phyloP scores from a whole-genome alignment of 2,329 filamentous ascomycete species.

The Xylaria sp. region DNA sequence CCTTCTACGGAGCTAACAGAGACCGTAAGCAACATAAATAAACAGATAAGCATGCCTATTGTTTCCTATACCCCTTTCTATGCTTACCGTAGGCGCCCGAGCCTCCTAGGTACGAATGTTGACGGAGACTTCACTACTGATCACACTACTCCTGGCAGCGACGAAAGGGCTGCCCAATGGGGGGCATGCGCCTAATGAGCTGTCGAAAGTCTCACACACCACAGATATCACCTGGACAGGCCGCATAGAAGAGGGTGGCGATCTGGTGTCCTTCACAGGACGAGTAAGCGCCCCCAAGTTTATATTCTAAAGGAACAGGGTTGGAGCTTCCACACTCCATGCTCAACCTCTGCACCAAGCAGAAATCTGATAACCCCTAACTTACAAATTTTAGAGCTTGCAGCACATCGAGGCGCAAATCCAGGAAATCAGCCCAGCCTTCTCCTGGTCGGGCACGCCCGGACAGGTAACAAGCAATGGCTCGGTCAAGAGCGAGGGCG shows the following conservation, averaged over 20 bases:
- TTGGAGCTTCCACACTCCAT: neutral
- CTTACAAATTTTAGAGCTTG: neutral
- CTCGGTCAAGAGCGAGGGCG: neutral
- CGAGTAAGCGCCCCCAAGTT: conserved; percentile 5
- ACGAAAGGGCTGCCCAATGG: neutral
- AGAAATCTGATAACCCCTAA: conserved; percentile 4
- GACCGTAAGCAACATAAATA: neutral
- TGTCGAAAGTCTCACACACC: neutral
- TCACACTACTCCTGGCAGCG: neutral
- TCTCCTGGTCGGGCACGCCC: conserved; percentile 25
- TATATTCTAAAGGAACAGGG: neutral
- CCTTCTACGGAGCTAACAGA: neutral
- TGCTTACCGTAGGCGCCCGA: neutral
- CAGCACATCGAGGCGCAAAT: conserved; percentile 35
- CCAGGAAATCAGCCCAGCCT: conserved; percentile 19
- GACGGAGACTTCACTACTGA: neutral
- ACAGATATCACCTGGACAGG: conserved; percentile 34
- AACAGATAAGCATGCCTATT: neutral
- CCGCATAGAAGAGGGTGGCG: conserved; percentile 11
- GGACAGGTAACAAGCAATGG: neutral
- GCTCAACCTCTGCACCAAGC: neutral
- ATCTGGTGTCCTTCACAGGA: conserved; percentile 25
- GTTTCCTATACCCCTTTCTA: neutral
- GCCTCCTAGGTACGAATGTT: neutral
- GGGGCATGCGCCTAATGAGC: neutral